phyloP scores from a whole-genome alignment of 2,329 filamentous ascomycete species.

The Penicillium sumatraense region DNA sequence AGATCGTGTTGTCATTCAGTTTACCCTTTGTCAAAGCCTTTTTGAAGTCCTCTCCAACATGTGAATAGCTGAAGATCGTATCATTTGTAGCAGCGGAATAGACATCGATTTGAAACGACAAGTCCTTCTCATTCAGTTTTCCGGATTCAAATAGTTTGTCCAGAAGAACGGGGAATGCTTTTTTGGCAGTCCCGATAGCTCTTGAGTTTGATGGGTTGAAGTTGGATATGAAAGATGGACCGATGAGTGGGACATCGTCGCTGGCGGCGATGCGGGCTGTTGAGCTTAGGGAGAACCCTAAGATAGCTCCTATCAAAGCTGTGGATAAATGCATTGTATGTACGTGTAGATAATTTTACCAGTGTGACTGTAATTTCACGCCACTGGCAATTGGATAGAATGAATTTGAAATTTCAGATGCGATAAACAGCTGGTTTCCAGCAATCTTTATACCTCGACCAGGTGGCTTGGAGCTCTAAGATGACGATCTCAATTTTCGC shows the following conservation, averaged over 20 bases:
- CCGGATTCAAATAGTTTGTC: constrained; percentile 5
- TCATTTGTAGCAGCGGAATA: constrained; percentile 15
- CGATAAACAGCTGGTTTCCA: too few relatives aligned
- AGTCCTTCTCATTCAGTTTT: constrained; percentile 6
- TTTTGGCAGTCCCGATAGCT: constrained; percentile 4
- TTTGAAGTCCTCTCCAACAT: constrained; percentile 6
- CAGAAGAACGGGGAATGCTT: background rate
- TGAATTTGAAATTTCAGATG: too few relatives aligned
- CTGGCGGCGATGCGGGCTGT: constrained; percentile 6
- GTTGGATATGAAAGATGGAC: constrained; percentile 12
- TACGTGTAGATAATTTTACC: too few relatives aligned
- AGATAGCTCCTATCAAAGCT: background rate
- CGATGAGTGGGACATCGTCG: constrained; percentile 10
- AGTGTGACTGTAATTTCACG: background rate
- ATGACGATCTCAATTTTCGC: background rate
- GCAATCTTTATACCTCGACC: too few relatives aligned
- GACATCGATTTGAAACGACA: constrained; percentile 8
- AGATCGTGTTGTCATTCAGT: constrained; percentile 14
- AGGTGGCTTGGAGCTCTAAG: background rate
- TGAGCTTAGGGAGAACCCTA: background rate
- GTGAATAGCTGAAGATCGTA: constrained; percentile 12
- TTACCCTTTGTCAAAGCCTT: constrained; percentile 3
- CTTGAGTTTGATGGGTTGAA: constrained; percentile 10
- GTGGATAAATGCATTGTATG: background rate
- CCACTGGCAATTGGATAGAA: too few relatives aligned